Percentiles rank a stretch among this genome's conserved stretches.
Evolutionary conservation across 768 basidiomycete species (phyloP).

Genomic region (Leccinum boreale): DNA sequence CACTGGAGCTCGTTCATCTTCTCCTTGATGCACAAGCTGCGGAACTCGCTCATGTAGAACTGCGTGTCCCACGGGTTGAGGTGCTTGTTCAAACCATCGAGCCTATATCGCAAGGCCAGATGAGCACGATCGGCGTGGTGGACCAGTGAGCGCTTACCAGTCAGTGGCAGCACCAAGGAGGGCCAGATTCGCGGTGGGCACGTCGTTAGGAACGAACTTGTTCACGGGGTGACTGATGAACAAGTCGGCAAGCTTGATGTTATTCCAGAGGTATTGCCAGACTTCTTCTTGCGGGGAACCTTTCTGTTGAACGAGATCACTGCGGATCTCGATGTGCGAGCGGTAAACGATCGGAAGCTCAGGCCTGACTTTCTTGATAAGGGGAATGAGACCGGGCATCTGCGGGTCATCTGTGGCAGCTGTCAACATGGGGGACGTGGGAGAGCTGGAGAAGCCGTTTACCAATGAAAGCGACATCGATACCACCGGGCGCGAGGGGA

Average conservation of each 20-base stretch:
- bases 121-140: conserved; percentile 3
- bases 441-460: conserved; percentile 8
- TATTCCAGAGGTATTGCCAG: conserved; percentile 94
- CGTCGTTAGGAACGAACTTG: conserved; percentile 89
- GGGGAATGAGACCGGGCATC: conserved; percentile 91
- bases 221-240: conserved; percentile 94
- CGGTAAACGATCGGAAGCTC: conserved; percentile 89
- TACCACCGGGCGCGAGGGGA: conserved; percentile 76
- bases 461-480: conserved; percentile 90
- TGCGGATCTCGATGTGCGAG: conserved; percentile 92
- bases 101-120: conserved; percentile 39
- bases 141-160: conserved; percentile 50
- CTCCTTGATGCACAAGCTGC: conserved; percentile 68
- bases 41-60: conserved; percentile 89
- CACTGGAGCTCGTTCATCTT: conserved; percentile 78
- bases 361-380: conserved; percentile 82
- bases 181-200: conserved; percentile 65
- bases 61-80: conserved; percentile 77
- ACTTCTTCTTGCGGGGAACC: conserved; percentile 88
- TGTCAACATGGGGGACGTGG: conserved; percentile 8
- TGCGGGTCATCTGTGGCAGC: conserved; percentile 71
- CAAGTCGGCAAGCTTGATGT: conserved; percentile 84
- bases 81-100: conserved; percentile 95
- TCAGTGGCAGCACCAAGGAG: conserved; percentile 84
- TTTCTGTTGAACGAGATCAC: conserved; percentile 77